A percentile compares a stretch with the other conserved stretches of the same genome.
These are phyloP conservation scores for Neonectria hederae DNA, from an alignment of 2,329 filamentous ascomycete species.

Conservation along the genomic window DNA sequence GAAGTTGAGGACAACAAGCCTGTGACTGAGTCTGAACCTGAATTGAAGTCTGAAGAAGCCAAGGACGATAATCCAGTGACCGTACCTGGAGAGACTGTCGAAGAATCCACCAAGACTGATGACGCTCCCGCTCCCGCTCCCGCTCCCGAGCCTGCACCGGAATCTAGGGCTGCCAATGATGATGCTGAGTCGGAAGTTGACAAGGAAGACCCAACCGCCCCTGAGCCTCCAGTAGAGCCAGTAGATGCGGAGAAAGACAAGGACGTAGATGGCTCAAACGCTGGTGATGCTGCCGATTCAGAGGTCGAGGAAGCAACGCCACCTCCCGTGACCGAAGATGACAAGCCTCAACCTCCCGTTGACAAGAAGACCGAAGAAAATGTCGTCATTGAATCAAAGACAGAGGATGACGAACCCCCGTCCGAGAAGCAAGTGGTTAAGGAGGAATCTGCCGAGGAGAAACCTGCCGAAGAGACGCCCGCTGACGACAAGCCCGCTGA, in stretches of 20 bases:
- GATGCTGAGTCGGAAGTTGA: conserved; percentile 6
- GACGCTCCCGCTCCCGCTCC: conserved; percentile 10
- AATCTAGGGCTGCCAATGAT: conserved; percentile 11
- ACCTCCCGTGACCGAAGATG: conserved; percentile 6
- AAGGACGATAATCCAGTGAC: too few relatives aligned
- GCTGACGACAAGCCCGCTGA: neutral
- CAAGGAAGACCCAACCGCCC: conserved; percentile 16
- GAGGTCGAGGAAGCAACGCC: neutral
- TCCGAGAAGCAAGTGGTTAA: conserved; percentile 9
- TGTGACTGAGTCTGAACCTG: conserved; percentile 1
- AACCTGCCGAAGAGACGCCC: neutral
- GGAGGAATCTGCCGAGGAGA: conserved; percentile 5
- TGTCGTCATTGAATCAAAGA: neutral
- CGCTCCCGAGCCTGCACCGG: conserved; percentile 6
- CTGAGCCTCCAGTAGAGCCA: conserved; percentile 14
- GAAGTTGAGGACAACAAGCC: conserved; percentile 6
- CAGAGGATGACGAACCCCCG: neutral
- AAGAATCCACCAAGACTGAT: conserved; percentile 4
- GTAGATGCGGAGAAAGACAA: conserved; percentile 9
- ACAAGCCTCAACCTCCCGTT: neutral
- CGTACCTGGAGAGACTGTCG: neutral
- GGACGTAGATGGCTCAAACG: conserved; percentile 6
- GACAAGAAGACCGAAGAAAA: conserved; percentile 13
- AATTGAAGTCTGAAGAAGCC: conserved; percentile 1
- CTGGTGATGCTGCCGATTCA: neutral